Evolutionary conservation across 129 eudicot genomes (phyloP).

Genomic region (Chrysanthemum seticuspe): DNA sequence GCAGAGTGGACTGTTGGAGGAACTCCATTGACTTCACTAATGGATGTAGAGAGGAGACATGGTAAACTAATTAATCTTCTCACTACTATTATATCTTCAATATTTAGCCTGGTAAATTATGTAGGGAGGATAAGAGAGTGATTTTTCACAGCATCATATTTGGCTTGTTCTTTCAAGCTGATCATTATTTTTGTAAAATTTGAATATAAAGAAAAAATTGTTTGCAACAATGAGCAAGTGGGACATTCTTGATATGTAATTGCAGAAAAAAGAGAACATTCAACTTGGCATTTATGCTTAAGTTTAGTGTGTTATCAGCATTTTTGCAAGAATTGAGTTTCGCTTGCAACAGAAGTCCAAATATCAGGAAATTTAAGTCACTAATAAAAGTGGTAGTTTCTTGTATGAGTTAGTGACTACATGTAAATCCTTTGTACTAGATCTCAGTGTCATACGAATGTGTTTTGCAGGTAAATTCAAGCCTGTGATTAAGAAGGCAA

Average conservation of each 20-base stretch:
- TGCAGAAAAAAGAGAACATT: not conserved
- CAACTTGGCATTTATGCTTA: not conserved
- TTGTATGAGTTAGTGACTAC: not conserved
- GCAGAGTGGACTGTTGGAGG: conserved; percentile 98
- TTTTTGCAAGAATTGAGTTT: not conserved
- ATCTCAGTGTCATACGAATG: not conserved
- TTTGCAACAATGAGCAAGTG: not conserved
- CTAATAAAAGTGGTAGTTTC: not conserved
- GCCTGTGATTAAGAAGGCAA: conserved; percentile 99
- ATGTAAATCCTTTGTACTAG: not conserved
- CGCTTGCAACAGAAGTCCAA: not conserved
- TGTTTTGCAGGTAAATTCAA: conserved; percentile 74
- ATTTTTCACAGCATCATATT: not conserved
- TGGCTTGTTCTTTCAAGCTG: not conserved
- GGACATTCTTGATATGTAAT: not conserved
- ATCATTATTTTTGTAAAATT: not conserved
- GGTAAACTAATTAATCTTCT: conserved; percentile 39
- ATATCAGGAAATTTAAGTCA: not conserved
- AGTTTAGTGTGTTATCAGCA: not conserved
- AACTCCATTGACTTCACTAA: conserved; percentile 87
- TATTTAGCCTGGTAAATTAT: not conserved
- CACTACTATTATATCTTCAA: not conserved
- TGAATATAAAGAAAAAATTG: not conserved
- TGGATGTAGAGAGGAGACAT: conserved; percentile 99
- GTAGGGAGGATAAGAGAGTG: not conserved